Evolutionary conservation across 169 alveolate genomes (phyloP).

Genomic region (Theileria annulata): DNA sequence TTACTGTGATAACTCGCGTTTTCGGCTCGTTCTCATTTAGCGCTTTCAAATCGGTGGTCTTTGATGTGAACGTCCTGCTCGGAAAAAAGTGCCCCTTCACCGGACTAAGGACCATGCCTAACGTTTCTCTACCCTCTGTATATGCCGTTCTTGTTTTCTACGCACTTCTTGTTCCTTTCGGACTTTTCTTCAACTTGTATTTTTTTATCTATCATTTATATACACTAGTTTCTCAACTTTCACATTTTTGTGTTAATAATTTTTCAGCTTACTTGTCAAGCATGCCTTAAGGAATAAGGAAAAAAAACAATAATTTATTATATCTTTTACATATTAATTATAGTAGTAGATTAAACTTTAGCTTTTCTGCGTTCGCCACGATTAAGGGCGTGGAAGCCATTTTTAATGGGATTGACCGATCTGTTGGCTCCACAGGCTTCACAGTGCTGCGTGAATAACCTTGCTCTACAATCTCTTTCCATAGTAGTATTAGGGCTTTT

Average conservation of each 20-base stretch:
- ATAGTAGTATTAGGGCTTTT: constrained; percentile 89
- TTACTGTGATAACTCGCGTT: constrained; percentile 24
- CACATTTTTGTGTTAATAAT: neutral
- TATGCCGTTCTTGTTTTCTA: constrained; percentile 31
- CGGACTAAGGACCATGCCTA: constrained; percentile 3
- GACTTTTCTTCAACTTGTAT: constrained; percentile 28
- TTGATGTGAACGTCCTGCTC: constrained; percentile 8
- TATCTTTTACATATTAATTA: neutral
- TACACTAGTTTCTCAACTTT: no score
- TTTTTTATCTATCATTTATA: neutral
- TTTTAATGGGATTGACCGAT: constrained; percentile 89
- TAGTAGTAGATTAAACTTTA: constrained; percentile 60
- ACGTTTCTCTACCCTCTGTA: constrained; percentile 22
- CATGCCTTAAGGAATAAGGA: constrained; percentile 6
- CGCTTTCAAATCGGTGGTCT: constrained; percentile 12
- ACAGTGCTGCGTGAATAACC: constrained; percentile 89
- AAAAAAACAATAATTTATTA: constrained; percentile 11
- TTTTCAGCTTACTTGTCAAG: constrained; percentile 11
- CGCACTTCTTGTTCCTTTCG: constrained; percentile 25
- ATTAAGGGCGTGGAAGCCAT: constrained; percentile 92
- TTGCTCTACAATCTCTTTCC: constrained; percentile 88
- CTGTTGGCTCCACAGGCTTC: constrained; percentile 92
- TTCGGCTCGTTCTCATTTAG: constrained; percentile 23
- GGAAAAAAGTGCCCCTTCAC: constrained; percentile 15
- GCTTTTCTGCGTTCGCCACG: constrained; percentile 91